Conservation (phyloP, 2,329 filamentous ascomycete genomes). For the Alternaria triticina region DNA sequence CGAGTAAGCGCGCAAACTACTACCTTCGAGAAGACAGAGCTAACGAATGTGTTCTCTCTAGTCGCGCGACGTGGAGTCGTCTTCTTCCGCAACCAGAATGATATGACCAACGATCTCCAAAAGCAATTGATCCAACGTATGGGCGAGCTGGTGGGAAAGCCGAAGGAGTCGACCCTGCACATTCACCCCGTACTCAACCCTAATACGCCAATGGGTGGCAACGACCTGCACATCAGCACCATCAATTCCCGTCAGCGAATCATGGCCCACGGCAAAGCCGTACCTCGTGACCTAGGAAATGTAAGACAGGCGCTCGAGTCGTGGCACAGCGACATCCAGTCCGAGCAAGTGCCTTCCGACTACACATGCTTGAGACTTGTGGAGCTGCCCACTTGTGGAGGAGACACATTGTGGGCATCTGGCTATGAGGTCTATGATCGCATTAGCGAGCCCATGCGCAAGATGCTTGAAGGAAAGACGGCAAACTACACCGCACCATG, state of each 20-base stretch:
- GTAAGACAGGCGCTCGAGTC: slow-evolving; percentile 4
- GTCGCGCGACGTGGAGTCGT: slow-evolving; percentile 5
- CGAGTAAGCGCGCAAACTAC: neutral
- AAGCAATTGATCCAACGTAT: slow-evolving; percentile 7
- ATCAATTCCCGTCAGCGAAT: slow-evolving; percentile 9
- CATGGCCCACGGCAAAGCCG: slow-evolving; percentile 1
- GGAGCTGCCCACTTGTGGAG: neutral
- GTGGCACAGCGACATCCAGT: slow-evolving; percentile 9
- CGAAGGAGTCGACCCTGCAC: slow-evolving; percentile 5
- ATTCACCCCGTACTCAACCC: slow-evolving; percentile 7
- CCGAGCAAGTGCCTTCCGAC: slow-evolving; percentile 8
- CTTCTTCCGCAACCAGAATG: slow-evolving; percentile 2
- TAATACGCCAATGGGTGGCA: neutral
- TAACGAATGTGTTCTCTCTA: neutral
- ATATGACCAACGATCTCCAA: slow-evolving; percentile 9
- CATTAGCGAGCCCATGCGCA: slow-evolving; percentile 7
- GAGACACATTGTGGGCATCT: slow-evolving; percentile 9
- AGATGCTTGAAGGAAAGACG: slow-evolving; percentile 3
- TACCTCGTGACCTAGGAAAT: slow-evolving; percentile 4
- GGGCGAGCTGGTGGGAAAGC: slow-evolving; percentile 5
- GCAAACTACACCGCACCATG: slow-evolving; percentile 8
- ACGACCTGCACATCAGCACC: slow-evolving; percentile 8
- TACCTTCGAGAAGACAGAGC: neutral
- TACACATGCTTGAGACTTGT: slow-evolving; percentile 6
- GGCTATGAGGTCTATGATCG: slow-evolving; percentile 7